Conservation (phyloP, 192 early-diverging fungal genomes). For the Umbelopsis sp. region DNA sequence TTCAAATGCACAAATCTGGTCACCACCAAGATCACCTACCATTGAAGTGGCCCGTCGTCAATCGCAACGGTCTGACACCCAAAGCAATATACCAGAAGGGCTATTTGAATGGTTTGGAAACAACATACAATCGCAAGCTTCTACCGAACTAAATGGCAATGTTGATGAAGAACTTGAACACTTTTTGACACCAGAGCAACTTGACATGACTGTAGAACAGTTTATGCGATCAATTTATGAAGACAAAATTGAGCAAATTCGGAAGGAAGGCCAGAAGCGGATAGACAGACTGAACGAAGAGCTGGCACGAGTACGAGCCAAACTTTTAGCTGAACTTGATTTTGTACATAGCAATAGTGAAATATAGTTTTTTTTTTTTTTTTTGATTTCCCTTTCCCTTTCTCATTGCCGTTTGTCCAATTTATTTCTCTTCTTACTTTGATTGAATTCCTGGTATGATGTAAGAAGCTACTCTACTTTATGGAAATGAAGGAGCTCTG, state of each 20-base stretch:
- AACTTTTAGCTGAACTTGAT: slow-evolving; percentile 13
- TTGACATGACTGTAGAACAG: slow-evolving; percentile 7
- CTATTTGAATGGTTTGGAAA: slow-evolving; percentile 14
- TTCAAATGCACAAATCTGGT: not conserved
- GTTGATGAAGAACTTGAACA: slow-evolving; percentile 1
- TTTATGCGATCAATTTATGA: slow-evolving; percentile 14
- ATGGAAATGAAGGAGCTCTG: too few species aligned
- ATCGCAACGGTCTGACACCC: not conserved
- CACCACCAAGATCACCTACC: slow-evolving; percentile 1
- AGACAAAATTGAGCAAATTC: slow-evolving; percentile 13
- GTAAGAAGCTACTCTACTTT: too few species aligned
- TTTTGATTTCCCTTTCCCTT: too few species aligned
- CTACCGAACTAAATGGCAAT: not conserved
- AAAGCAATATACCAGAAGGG: slow-evolving; percentile 13
- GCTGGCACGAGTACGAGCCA: slow-evolving; percentile 5
- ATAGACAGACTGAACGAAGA: slow-evolving; percentile 6
- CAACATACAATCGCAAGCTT: not conserved
- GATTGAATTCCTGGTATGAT: too few species aligned
- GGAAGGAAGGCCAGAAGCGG: slow-evolving; percentile 5
- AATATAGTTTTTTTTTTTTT: not conserved
- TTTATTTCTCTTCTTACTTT: too few species aligned
- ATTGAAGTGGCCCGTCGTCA: not conserved
- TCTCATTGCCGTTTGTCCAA: not conserved
- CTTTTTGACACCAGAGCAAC: slow-evolving; percentile 12
- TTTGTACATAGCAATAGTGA: not conserved